Conservation (phyloP, 2,329 filamentous ascomycete species). For the Lasiodiplodia theobromae region DNA sequence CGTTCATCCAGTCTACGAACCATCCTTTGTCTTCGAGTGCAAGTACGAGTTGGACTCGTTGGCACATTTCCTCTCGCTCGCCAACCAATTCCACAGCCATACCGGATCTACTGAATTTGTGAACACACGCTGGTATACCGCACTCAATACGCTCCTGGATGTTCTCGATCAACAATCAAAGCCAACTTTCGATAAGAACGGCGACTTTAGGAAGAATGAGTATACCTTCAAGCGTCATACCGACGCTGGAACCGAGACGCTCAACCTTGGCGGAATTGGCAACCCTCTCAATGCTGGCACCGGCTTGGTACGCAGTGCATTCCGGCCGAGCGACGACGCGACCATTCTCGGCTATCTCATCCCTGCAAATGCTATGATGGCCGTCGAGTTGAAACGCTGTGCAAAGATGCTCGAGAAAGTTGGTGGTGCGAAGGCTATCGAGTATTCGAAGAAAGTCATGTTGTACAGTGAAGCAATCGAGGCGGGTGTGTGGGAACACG, state of each 20-base stretch:
- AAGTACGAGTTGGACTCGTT: constrained; percentile 98
- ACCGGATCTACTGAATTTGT: constrained; percentile 82
- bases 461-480: constrained; percentile 70
- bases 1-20: constrained; percentile 88
- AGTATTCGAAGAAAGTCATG: constrained; percentile 57
- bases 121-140: constrained; percentile 77
- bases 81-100: constrained; percentile 84
- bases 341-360: constrained; percentile 95
- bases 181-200: constrained; percentile 79
- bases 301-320: constrained; percentile 86
- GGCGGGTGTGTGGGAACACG: constrained; percentile 83
- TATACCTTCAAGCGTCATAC: constrained; percentile 90
- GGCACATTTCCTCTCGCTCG: constrained; percentile 85
- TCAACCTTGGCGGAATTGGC: constrained; percentile 81
- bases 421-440: constrained; percentile 55
- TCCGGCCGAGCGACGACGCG: constrained; percentile 93
- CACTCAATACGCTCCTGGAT: constrained; percentile 74
- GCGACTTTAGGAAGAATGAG: constrained; percentile 71
- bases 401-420: constrained; percentile 71
- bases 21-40: constrained; percentile 89
- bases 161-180: constrained; percentile 81
- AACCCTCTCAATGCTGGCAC: constrained; percentile 88
- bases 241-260: constrained; percentile 84
- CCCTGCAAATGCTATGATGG: constrained; percentile 95
- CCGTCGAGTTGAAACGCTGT: constrained; percentile 81